These are phyloP conservation scores for Camellia oleifera DNA, from an alignment of 179 eudicot species.

Conservation along the genomic window DNA sequence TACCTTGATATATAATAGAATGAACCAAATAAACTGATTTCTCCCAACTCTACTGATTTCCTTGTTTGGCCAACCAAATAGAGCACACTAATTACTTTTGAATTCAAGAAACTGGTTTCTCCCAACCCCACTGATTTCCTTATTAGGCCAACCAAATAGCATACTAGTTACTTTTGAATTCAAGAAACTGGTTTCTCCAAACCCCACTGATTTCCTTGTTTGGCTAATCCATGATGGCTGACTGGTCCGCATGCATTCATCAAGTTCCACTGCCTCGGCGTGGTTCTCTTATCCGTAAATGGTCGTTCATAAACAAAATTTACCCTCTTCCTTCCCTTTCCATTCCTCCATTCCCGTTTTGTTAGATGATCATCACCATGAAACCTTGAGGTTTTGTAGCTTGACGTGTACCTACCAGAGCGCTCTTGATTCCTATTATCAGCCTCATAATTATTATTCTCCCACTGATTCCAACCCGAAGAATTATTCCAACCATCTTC, in stretches of 20 bases:
- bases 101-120: constrained; percentile 11
- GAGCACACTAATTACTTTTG: neutral
- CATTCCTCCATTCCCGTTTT: constrained; percentile 12
- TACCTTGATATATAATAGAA: neutral
- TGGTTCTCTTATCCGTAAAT: neutral
- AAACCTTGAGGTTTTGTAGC: constrained; percentile 17
- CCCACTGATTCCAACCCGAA: constrained; percentile 19
- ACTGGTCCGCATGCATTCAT: constrained; percentile 13
- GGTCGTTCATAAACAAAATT: constrained; percentile 9
- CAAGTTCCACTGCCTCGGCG: constrained; percentile 15
- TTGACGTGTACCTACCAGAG: constrained; percentile 4
- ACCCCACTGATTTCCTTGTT: constrained; percentile 11
- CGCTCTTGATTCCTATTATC: neutral
- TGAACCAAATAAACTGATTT: neutral
- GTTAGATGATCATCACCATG: constrained; percentile 9
- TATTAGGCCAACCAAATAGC: constrained; percentile 5
- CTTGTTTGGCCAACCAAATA: constrained; percentile 7
- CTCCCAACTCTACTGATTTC: constrained; percentile 8
- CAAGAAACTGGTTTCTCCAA: constrained; percentile 10
- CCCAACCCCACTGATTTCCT: constrained; percentile 8
- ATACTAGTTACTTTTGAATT: neutral
- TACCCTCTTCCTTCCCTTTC: constrained; percentile 5
- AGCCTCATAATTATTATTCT: constrained; percentile 11
- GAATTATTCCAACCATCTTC: constrained; percentile 14
- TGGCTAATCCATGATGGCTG: constrained; percentile 5